Conservation (phyloP, 164 flowering plant species). For the Piper longum region DNA sequence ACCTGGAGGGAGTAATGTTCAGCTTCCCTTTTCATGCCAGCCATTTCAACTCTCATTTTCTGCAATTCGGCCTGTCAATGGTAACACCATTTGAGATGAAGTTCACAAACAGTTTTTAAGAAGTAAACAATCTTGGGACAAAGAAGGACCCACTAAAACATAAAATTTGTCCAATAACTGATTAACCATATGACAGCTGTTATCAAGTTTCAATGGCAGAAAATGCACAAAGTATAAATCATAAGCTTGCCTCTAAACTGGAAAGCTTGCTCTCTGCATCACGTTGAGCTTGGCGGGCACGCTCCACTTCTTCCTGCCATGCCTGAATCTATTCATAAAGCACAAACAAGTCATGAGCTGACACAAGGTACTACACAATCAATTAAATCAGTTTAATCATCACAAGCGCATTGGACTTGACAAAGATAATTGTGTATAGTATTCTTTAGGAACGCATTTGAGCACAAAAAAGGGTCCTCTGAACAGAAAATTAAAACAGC, state of each 20-base stretch:
- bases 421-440: too few relatives aligned
- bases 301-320: slow-evolving; percentile 98
- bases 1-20: slow-evolving; percentile 99
- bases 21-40: slow-evolving; percentile 99
- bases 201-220: not conserved
- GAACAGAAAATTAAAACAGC: too few relatives aligned
- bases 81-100: not conserved
- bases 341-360: not conserved
- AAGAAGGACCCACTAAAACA: not conserved
- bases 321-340: slow-evolving; percentile 60
- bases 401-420: too few relatives aligned
- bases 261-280: slow-evolving; percentile 90
- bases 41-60: slow-evolving; percentile 95
- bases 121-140: not conserved
- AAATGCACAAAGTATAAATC: not conserved
- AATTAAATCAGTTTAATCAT: too few relatives aligned
- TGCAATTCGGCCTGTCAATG: slow-evolving; percentile 74
- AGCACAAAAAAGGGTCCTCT: too few relatives aligned
- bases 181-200: too few relatives aligned
- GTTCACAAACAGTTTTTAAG: not conserved
- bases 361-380: not conserved
- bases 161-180: not conserved
- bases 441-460: too few relatives aligned
- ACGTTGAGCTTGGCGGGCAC: slow-evolving; percentile 93
- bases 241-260: slow-evolving; percentile 59